These are phyloP conservation scores for Phytophthora ohioensis DNA, from an alignment of 352 stramenopile genomes.

Conservation along the genomic window DNA sequence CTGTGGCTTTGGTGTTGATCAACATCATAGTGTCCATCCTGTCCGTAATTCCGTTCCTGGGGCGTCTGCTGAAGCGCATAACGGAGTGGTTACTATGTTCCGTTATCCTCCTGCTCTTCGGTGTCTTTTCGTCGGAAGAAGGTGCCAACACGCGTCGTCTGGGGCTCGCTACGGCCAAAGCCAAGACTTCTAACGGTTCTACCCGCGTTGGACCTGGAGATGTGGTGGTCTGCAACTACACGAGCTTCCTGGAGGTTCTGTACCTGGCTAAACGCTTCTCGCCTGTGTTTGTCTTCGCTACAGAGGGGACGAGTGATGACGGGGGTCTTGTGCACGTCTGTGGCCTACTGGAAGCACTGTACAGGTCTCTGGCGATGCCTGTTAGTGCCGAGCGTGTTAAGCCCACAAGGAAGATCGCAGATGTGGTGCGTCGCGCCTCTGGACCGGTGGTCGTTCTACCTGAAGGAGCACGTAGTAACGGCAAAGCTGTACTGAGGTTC, in stretches of 20 bases:
- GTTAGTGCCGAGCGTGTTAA: constrained; percentile 48
- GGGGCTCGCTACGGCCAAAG: constrained; percentile 61
- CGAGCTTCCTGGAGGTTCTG: constrained; percentile 81
- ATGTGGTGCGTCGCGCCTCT: constrained; percentile 68
- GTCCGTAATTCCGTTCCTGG: constrained; percentile 69
- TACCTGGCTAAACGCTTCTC: constrained; percentile 84
- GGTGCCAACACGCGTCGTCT: constrained; percentile 77
- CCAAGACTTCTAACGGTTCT: constrained; percentile 26
- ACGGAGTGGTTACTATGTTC: constrained; percentile 80
- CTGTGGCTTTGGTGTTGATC: constrained; percentile 49
- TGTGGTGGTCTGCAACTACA: constrained; percentile 86
- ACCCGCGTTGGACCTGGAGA: constrained; percentile 58
- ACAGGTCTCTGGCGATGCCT: constrained; percentile 61
- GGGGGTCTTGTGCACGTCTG: constrained; percentile 74
- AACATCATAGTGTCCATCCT: constrained; percentile 68
- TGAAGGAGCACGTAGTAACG: constrained; percentile 82
- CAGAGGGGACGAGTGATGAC: constrained; percentile 48
- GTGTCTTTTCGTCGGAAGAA: constrained; percentile 75
- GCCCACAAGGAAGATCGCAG: constrained; percentile 66
- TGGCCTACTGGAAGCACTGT: constrained; percentile 72
- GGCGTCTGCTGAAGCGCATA: constrained; percentile 71
- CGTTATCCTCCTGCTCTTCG: constrained; percentile 69
- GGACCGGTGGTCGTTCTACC: constrained; percentile 80
- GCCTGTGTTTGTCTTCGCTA: constrained; percentile 78
- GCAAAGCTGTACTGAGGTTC: constrained; percentile 80